Evolutionary conservation across 2,329 filamentous ascomycete genomes (phyloP).

Genomic region (Mycogone perniciosa): DNA sequence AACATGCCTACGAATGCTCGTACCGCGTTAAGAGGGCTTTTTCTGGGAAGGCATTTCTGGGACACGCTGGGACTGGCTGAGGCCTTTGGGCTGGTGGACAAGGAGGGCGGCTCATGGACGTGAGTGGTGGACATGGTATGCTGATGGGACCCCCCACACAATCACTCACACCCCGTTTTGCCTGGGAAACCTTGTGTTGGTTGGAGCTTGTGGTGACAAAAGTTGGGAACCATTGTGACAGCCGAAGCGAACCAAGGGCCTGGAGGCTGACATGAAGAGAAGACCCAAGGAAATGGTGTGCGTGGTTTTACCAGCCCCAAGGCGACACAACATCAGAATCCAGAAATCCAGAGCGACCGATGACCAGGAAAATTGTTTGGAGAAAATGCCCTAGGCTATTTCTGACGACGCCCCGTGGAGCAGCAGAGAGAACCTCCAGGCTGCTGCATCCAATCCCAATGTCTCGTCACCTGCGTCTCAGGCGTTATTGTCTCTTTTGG

Average conservation of each 20-base stretch:
- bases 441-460: constrained; percentile 5
- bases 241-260: background rate
- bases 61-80: constrained; percentile 7
- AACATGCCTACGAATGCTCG: no score
- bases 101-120: background rate
- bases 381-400: background rate
- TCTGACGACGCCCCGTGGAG: background rate
- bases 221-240: background rate
- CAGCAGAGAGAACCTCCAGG: background rate
- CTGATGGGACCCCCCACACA: background rate
- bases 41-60: background rate
- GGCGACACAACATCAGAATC: no score
- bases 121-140: constrained; percentile 1
- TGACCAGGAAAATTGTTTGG: background rate
- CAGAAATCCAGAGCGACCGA: no score
- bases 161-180: background rate
- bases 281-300: background rate
- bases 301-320: background rate
- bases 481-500: background rate
- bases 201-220: background rate
- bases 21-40: background rate
- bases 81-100: background rate
- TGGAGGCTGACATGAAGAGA: background rate
- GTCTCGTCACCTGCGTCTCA: constrained; percentile 6
- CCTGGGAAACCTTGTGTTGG: background rate